Conservation (phyloP, 2,329 filamentous ascomycete species). For the Aspergillus tanneri region DNA sequence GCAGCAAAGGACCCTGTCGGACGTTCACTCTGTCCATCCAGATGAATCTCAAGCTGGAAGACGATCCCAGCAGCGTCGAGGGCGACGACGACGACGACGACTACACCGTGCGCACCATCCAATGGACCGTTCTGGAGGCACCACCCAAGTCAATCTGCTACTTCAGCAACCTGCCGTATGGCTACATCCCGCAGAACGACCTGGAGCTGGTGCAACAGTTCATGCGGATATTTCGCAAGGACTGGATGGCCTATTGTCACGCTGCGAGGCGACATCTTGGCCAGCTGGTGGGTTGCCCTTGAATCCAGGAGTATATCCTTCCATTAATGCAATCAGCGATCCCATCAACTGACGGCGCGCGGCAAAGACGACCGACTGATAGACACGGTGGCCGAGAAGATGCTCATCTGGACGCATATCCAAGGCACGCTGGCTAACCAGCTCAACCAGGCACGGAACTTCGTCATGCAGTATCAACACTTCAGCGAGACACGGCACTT, state of each 20-base stretch:
- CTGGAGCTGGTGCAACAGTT: constrained; percentile 15
- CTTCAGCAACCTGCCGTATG: constrained; percentile 16
- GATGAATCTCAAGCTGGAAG: constrained; percentile 7
- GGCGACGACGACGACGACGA: background rate
- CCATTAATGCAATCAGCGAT: constrained; percentile 6
- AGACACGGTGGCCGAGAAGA: constrained; percentile 16
- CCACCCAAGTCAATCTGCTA: constrained; percentile 16
- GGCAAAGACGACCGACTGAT: constrained; percentile 16
- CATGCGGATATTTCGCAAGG: constrained; percentile 15
- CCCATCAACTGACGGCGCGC: constrained; percentile 14
- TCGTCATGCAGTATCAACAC: constrained; percentile 15
- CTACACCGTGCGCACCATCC: constrained; percentile 6
- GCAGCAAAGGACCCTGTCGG: constrained; percentile 14
- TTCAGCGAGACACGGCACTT: constrained; percentile 17
- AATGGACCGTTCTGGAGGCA: constrained; percentile 17
- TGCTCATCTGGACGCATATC: constrained; percentile 17
- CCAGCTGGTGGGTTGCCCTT: constrained; percentile 7
- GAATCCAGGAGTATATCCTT: background rate
- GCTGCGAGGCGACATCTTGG: constrained; percentile 13
- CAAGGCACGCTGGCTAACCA: constrained; percentile 15
- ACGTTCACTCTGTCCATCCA: constrained; percentile 17
- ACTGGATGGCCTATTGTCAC: constrained; percentile 16
- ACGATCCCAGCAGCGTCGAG: background rate
- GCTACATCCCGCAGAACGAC: constrained; percentile 17
- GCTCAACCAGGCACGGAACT: constrained; percentile 13